Percentiles rank a stretch among this genome's conserved stretches.
phyloP scores from a whole-genome alignment of 805 yeast species.

The Yueomyces sp. region DNA sequence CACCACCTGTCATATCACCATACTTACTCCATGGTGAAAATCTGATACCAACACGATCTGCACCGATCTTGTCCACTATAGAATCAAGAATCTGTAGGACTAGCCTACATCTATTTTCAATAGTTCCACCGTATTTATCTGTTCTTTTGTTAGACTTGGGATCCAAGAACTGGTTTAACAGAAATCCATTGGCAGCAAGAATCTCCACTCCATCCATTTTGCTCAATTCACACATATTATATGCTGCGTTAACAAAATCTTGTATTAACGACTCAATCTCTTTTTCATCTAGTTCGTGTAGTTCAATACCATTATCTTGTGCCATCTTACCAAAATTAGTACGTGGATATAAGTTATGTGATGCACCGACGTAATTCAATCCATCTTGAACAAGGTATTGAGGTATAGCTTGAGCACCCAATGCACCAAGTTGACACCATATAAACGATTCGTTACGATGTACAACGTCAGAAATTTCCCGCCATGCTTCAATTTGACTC shows the following conservation, averaged over 20 bases:
- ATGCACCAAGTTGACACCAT: slow-evolving; percentile 39
- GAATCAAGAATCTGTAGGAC: slow-evolving; percentile 37
- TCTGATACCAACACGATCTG: slow-evolving; percentile 33
- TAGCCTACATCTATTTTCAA: slow-evolving; percentile 35
- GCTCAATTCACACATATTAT: slow-evolving; percentile 15
- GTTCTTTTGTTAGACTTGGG: slow-evolving; percentile 30
- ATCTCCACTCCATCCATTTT: slow-evolving; percentile 50
- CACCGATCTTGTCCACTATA: slow-evolving; percentile 37
- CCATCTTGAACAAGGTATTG: slow-evolving; percentile 24
- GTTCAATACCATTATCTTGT: slow-evolving; percentile 16
- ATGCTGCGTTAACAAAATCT: slow-evolving; percentile 34
- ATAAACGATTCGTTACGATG: slow-evolving; percentile 36
- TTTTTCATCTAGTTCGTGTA: slow-evolving; percentile 17
- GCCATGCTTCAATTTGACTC: slow-evolving; percentile 37
- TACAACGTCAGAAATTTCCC: slow-evolving; percentile 31
- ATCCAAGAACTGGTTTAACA: slow-evolving; percentile 42
- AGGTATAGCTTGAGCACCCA: slow-evolving; percentile 32
- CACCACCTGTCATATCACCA: slow-evolving; percentile 28
- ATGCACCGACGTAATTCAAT: slow-evolving; percentile 27
- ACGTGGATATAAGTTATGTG: slow-evolving; percentile 26
- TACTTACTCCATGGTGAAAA: slow-evolving; percentile 30
- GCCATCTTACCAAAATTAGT: slow-evolving; percentile 22
- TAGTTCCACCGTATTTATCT: slow-evolving; percentile 42
- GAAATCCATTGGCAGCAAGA: slow-evolving; percentile 58
- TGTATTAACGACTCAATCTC: slow-evolving; percentile 29